A percentile compares a stretch with the other conserved stretches of the same genome.
Evolutionary conservation across 768 basidiomycete genomes (phyloP).

Genomic region (Hygrophorus pudorinus): DNA sequence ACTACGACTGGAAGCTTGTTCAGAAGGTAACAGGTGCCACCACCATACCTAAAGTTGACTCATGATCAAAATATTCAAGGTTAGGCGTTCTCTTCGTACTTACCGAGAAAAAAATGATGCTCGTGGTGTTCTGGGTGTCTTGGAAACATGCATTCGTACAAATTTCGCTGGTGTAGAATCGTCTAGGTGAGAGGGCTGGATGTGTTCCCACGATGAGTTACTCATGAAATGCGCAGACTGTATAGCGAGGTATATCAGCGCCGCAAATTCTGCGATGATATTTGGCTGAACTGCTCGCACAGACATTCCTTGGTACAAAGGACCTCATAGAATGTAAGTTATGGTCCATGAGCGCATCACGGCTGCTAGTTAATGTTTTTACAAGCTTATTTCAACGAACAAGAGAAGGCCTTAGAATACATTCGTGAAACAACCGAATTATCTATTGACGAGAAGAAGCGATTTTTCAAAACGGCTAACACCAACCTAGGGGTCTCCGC

Average conservation of each 20-base stretch:
- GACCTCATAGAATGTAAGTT: conserved; percentile 71
- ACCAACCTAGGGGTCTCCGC: conserved; percentile 86
- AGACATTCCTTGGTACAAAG: conserved; percentile 94
- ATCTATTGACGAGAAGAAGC: conserved; percentile 78
- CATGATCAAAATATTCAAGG: conserved; percentile 27
- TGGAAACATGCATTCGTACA: conserved; percentile 82
- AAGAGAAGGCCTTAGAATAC: conserved; percentile 64
- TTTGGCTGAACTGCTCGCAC: conserved; percentile 9
- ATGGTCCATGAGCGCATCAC: not conserved
- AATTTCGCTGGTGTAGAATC: conserved; percentile 95
- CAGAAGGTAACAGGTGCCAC: conserved; percentile 39
- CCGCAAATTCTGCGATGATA: conserved; percentile 3
- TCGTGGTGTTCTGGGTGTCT: conserved; percentile 76
- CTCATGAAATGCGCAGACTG: conserved; percentile 34
- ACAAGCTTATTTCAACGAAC: conserved; percentile 71
- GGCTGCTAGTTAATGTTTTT: not conserved
- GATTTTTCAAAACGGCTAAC: conserved; percentile 84
- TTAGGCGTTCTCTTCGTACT: conserved; percentile 60
- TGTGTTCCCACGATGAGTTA: not conserved
- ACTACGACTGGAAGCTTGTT: conserved; percentile 87
- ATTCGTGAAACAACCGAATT: conserved; percentile 67
- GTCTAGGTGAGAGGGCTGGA: conserved; percentile 37
- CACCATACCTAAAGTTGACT: not conserved
- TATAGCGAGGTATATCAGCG: conserved; percentile 78
- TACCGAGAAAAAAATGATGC: conserved; percentile 73